These are phyloP conservation scores for Luzula sylvatica DNA, from an alignment of 176 grass and related monocot species.

Conservation along the genomic window DNA sequence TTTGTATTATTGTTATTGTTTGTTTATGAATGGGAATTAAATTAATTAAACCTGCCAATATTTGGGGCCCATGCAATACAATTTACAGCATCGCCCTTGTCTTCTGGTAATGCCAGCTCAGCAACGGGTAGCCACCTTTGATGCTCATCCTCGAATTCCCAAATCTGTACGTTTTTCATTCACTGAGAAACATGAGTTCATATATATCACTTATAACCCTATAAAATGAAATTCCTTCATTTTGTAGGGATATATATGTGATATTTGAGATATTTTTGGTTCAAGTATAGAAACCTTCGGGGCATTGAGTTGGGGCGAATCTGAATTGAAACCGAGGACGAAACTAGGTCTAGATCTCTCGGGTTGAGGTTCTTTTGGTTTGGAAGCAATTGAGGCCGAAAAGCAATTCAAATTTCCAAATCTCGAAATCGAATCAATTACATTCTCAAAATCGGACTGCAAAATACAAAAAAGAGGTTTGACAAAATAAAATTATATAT, in stretches of 20 bases:
- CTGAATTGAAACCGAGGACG: constrained; percentile 86
- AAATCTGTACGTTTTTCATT: too few species aligned
- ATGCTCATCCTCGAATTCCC: constrained; percentile 84
- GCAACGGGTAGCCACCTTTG: constrained; percentile 74
- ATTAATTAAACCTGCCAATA: constrained; percentile 55
- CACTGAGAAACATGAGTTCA: too few species aligned
- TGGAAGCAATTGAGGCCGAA: constrained; percentile 76
- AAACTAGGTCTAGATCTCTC: constrained; percentile 49
- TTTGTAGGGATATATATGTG: too few species aligned
- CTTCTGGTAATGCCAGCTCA: constrained; percentile 59
- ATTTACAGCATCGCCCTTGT: constrained; percentile 57
- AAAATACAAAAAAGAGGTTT: constrained; percentile 8
- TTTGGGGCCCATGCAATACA: constrained; percentile 91
- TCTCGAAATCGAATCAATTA: constrained; percentile 53
- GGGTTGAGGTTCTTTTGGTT: constrained; percentile 44
- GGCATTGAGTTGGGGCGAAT: constrained; percentile 66
- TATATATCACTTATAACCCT: too few species aligned
- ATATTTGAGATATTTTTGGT: too few species aligned
- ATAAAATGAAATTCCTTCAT: too few species aligned
- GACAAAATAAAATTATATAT: background rate
- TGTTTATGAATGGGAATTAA: too few species aligned
- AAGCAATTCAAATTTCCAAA: constrained; percentile 50
- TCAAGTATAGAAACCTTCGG: constrained; percentile 46
- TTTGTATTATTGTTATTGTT: too few species aligned
- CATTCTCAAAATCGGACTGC: constrained; percentile 91